Evolutionary conservation across 192 early-diverging fungal species (phyloP), one percentile per base, ranked within the genome.

Genomic region (Umbelopsis vinacea): DNA sequence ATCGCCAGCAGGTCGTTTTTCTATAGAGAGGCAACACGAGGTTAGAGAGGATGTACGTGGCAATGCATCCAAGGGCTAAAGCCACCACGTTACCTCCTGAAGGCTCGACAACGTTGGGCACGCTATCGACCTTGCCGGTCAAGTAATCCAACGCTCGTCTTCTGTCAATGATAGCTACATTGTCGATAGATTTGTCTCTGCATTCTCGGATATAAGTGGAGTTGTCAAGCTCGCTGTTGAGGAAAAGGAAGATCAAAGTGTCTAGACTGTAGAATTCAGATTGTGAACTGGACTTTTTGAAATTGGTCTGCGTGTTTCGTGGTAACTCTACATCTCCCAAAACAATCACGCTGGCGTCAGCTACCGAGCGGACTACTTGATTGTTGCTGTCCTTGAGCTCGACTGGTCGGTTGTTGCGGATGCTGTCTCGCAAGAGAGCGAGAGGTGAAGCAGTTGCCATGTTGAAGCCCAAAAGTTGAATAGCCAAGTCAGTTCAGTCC

Each of bases 141-240:
- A 97, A 74, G 66, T 93, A 92, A 60, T 91, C 91, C 17, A 93
- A 73, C 24, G 95, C 81, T 17, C 87, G 80, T 57, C 79, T 81
- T 54, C 92, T 84, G 76, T 96, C 94, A 48, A 92, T 80, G 73
- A 94, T 91, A 0, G 89, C 89, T 35, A 97, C 87, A 21, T 87
- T 85, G 26, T 85, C 86, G 43, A 90, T 81, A 6, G 84, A 86
- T 67, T 86, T 81, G 8, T 81, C 77, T 50, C 84, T 84, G 55
- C 86, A 79, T 68, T 83, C 82, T 69, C 90, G 85, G 53, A 93
- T 85, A 79, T 95, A 97, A 66, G 88, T 87, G 66, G 91, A 80
- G 23, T 92, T 90, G 67, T 87, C 88, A 60, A 88, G 77, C 46
- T 88, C 78, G 17, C 83, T 79, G 68, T 90, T 84, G 67, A 86